A percentile compares a stretch with the other conserved stretches of the same genome.
Conservation (phyloP, 2,329 filamentous ascomycete species). For the Trichoderma koningiopsis region DNA sequence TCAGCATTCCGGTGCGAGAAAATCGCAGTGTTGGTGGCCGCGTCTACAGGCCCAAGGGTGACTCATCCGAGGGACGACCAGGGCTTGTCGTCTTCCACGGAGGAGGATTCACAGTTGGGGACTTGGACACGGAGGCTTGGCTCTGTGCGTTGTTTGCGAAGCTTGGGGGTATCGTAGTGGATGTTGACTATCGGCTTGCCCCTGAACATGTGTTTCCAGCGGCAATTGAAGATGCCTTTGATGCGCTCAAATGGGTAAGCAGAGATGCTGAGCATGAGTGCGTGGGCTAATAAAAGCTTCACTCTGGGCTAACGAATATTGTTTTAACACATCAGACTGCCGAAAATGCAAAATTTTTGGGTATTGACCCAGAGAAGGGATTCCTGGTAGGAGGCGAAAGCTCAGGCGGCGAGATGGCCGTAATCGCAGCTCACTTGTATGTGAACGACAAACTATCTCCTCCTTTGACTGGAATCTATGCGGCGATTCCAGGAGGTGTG, state of each 20-base stretch:
- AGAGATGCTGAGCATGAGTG: background rate
- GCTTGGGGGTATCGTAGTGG: constrained; percentile 34
- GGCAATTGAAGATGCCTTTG: constrained; percentile 35
- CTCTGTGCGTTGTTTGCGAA: constrained; percentile 34
- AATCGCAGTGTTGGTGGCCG: constrained; percentile 29
- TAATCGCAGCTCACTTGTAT: constrained; percentile 33
- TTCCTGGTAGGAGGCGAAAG: constrained; percentile 36
- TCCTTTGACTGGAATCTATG: constrained; percentile 35
- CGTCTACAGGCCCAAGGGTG: constrained; percentile 31
- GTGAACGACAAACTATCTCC: constrained; percentile 28
- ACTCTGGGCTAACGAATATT: background rate
- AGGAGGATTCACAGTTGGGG: constrained; percentile 35
- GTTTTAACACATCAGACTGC: background rate
- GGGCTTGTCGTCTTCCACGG: constrained; percentile 34
- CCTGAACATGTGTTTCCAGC: constrained; percentile 37
- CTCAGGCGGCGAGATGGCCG: constrained; percentile 36
- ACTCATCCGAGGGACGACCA: constrained; percentile 28
- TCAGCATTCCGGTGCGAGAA: constrained; percentile 32
- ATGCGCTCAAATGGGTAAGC: constrained; percentile 34
- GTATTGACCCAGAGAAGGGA: constrained; percentile 33
- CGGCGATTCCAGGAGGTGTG: constrained; percentile 31
- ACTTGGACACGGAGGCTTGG: constrained; percentile 32
- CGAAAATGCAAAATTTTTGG: constrained; percentile 29
- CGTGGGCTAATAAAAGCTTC: too few relatives aligned
- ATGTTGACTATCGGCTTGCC: constrained; percentile 33